phyloP scores from a whole-genome alignment of 441 rosid species.

The Mallotus japonicus region DNA sequence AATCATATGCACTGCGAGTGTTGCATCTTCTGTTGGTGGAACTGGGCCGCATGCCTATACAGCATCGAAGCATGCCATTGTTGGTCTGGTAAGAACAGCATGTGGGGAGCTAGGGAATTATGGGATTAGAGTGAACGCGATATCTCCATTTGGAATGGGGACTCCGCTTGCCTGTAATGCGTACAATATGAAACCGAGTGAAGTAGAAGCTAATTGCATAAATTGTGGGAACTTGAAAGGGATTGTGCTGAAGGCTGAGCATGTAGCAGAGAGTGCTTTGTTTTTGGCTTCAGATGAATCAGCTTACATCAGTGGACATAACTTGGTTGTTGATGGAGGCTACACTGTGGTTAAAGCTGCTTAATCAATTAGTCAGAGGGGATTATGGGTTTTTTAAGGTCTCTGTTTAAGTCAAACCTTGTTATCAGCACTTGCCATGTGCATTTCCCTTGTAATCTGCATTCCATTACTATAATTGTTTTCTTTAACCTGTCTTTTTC shows the following conservation, averaged over 20 bases:
- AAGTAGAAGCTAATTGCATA: conserved; percentile 50
- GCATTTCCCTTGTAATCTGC: conserved; percentile 42
- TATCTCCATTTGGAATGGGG: conserved; percentile 74
- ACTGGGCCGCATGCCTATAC: conserved; percentile 74
- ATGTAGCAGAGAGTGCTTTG: conserved; percentile 76
- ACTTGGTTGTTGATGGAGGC: conserved; percentile 82
- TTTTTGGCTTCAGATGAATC: conserved; percentile 86
- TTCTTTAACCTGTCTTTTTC: background rate
- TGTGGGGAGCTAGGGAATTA: conserved; percentile 66
- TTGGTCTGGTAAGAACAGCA: conserved; percentile 64
- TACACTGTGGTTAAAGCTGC: conserved; percentile 49
- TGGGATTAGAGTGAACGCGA: conserved; percentile 78
- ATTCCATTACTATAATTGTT: background rate
- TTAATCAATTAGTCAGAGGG: conserved; percentile 5
- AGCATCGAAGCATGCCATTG: conserved; percentile 65
- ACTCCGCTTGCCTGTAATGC: conserved; percentile 64
- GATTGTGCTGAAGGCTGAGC: conserved; percentile 57
- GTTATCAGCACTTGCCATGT: conserved; percentile 37
- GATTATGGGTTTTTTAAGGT: background rate
- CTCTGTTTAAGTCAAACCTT: conserved; percentile 35
- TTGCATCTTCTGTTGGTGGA: conserved; percentile 49
- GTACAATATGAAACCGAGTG: conserved; percentile 37
- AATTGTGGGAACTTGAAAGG: conserved; percentile 57
- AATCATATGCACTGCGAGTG: conserved; percentile 72
- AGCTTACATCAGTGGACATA: conserved; percentile 70